Conservation (phyloP, 78 protist species). For the Bigelowiella natans region DNA sequence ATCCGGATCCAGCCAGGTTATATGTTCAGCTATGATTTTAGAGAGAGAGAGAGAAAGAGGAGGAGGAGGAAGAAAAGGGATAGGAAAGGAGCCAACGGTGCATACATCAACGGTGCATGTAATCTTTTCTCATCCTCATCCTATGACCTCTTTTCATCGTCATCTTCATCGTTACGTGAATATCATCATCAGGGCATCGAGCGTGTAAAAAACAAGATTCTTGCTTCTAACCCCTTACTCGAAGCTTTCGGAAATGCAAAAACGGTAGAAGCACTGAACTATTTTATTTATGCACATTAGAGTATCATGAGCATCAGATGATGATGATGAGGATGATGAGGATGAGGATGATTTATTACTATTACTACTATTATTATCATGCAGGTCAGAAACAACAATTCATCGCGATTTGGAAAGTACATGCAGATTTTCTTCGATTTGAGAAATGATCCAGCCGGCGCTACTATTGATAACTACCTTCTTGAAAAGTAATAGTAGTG, state of each 20-base stretch:
- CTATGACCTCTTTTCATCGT: no score
- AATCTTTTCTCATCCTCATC: no score
- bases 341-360: no score
- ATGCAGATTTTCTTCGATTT: background rate
- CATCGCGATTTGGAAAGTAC: conserved; percentile 65
- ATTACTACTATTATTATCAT: background rate
- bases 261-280: conserved; percentile 28
- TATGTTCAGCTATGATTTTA: no score
- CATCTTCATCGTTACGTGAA: background rate
- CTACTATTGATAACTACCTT: background rate
- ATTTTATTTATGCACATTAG: no score
- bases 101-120: no score
- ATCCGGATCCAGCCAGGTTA: background rate
- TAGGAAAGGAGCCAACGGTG: no score
- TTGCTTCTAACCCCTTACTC: conserved; percentile 48
- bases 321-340: no score
- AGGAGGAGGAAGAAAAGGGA: no score
- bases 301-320: no score
- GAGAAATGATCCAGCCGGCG: background rate
- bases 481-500: background rate
- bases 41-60: no score
- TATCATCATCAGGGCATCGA: background rate
- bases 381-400: conserved; percentile 59
- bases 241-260: conserved; percentile 83
- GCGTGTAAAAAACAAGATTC: conserved; percentile 4